These are phyloP conservation scores for Sordariomycetes sp. DNA, from an alignment of 2,329 filamentous ascomycete genomes.

Conservation along the genomic window DNA sequence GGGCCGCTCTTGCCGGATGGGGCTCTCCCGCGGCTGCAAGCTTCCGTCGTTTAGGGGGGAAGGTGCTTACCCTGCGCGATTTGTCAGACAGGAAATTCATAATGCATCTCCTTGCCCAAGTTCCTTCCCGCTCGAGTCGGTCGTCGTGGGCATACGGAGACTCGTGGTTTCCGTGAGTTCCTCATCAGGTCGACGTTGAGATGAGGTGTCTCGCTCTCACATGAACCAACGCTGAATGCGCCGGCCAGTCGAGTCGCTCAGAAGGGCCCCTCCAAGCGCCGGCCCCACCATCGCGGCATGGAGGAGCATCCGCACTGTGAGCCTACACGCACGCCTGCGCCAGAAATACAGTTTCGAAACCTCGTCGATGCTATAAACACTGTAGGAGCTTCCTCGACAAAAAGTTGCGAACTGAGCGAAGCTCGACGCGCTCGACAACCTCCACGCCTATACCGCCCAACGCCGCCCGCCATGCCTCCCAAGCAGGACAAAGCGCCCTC, in stretches of 20 bases:
- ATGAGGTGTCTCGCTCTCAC: neutral
- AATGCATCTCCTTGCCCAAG: neutral
- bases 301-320: neutral
- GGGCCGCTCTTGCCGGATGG: neutral
- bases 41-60: neutral
- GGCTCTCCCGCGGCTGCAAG: neutral
- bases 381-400: neutral
- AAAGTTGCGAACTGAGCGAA: neutral
- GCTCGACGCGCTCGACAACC: neutral
- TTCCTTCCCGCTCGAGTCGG: neutral
- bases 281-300: neutral
- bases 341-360: neutral
- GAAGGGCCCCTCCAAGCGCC: neutral
- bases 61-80: slow-evolving; percentile 4
- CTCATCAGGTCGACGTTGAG: neutral
- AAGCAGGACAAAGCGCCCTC: neutral
- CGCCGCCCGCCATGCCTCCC: slow-evolving; percentile 1
- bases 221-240: neutral
- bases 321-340: neutral
- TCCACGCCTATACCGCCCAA: neutral
- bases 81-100: slow-evolving; percentile 5
- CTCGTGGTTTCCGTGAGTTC: neutral
- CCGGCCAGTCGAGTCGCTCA: neutral
- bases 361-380: neutral
- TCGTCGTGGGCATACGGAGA: neutral